Conservation (phyloP, 1,284 basidiomycete genomes). For the Spongispora temasekensis region DNA sequence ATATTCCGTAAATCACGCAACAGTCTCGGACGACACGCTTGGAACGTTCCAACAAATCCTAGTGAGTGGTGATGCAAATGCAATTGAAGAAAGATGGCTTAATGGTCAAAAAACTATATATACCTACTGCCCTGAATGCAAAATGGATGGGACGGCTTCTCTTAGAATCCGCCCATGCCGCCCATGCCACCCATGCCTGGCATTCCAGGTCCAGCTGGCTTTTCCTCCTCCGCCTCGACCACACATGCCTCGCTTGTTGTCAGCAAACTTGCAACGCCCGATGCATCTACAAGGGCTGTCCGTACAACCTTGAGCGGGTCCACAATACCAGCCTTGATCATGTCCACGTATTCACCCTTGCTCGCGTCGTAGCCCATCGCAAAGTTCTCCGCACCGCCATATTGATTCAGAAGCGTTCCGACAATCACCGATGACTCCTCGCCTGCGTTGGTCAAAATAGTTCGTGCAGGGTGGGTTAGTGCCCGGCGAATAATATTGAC, state of each 20-base stretch:
- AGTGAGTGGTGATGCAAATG: conserved; percentile 31
- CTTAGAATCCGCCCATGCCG: conserved; percentile 50
- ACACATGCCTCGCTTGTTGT: conserved; percentile 94
- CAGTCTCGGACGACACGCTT: too few species aligned
- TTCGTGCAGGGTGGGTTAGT: conserved; percentile 81
- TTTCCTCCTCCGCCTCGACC: conserved; percentile 89
- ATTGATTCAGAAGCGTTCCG: conserved; percentile 76
- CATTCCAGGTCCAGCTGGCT: conserved; percentile 57
- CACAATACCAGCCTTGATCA: conserved; percentile 93
- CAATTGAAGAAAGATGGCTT: too few species aligned
- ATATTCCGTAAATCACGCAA: too few species aligned
- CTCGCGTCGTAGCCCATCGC: conserved; percentile 90
- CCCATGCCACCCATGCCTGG: conserved; percentile 71
- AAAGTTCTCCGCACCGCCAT: conserved; percentile 70
- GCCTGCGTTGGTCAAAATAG: conserved; percentile 93
- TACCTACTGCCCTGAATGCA: too few species aligned
- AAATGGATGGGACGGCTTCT: background rate
- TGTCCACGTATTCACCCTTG: conserved; percentile 91
- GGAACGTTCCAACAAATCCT: background rate
- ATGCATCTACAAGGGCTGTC: conserved; percentile 89
- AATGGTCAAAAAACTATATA: conserved; percentile 7
- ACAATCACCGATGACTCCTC: conserved; percentile 95
- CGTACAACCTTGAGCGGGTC: conserved; percentile 93
- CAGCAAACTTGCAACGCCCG: conserved; percentile 85
- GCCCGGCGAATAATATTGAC: conserved; percentile 93